Conservation (phyloP, 495 filamentous ascomycete species). For the Mytilinidion resinicola region DNA sequence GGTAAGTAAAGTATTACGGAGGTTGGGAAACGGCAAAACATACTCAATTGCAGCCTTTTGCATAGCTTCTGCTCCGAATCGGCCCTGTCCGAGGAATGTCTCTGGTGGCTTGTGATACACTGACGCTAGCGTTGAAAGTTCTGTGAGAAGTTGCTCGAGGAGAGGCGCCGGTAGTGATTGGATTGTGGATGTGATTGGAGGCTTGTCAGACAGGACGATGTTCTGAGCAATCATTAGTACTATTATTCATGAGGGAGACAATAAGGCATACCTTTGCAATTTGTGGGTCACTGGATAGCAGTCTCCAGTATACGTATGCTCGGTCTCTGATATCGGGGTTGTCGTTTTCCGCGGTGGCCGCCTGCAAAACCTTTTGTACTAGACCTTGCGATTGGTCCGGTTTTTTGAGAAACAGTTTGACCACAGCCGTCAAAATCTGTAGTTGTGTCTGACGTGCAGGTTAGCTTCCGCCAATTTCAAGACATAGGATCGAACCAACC, state of each 20-base stretch:
- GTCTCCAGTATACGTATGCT: conserved; percentile 96
- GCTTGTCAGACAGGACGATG: conserved; percentile 89
- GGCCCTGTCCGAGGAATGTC: conserved; percentile 90
- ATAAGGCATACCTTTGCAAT: conserved; percentile 61
- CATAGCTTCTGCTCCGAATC: conserved; percentile 89
- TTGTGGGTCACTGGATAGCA: conserved; percentile 87
- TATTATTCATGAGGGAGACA: neutral
- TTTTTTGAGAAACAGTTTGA: conserved; percentile 95
- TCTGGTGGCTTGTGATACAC: conserved; percentile 99
- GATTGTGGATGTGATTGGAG: conserved; percentile 89
- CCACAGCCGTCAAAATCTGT: conserved; percentile 91
- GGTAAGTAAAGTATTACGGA: conserved; percentile 20
- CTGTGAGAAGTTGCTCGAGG: conserved; percentile 77
- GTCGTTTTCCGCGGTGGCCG: conserved; percentile 88
- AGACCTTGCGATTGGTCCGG: conserved; percentile 80
- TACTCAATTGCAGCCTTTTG: conserved; percentile 91
- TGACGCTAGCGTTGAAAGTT: conserved; percentile 92
- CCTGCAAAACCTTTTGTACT: conserved; percentile 87
- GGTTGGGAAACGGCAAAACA: conserved; percentile 26
- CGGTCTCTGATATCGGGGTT: conserved; percentile 96
- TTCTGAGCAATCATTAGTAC: conserved; percentile 44
- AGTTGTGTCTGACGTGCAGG: conserved; percentile 63
- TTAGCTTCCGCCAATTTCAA: conserved; percentile 12
- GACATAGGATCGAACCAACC: conserved; percentile 38
- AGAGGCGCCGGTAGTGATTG: conserved; percentile 74